Evolutionary conservation across 2,329 filamentous ascomycete genomes (phyloP), one percentile per base, ranked within the genome.

Genomic region (Waltergamsia citrina): DNA sequence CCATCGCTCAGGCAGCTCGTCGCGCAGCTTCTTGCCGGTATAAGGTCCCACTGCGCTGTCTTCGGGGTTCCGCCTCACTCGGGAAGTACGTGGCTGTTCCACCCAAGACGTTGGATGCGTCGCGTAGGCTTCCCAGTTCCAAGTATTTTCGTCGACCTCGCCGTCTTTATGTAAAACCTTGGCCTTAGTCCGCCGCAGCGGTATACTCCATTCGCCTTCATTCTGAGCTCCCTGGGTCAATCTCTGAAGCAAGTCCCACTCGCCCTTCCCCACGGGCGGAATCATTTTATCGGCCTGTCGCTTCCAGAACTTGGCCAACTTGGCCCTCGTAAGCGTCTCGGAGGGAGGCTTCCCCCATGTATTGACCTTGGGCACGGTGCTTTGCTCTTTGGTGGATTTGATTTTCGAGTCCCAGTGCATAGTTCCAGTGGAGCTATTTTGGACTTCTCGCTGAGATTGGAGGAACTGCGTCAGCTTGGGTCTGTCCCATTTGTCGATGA

Each of bases 231-330:
- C 73, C 7, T 45, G 41, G 4, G 60, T 60, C 23, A 80, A 43
- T 17, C 53, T 51, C n/a, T 52, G 52, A n/a, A 80, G 51, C 11
- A 63, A 47, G 11, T 77, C 60, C 73, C 73, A 80, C 45, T 79
- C 71, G 14, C 57, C 54, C 19, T 49, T 53, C 6, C 62, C 60
- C 12, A 80, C 38, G 0, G 76, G 76, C n/a, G 72, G 69, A 43
- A 73, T 54, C 6, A 75, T 40, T 38, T 65, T 69, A 10, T 60
- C 49, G 1, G 65, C 53, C 12, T 59, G 46, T 4, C 37, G 37
- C 24, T 52, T 61, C 67, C 71, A 80, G 55, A 65, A 69, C 16
- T 52, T 57, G 19, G 57, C 63, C 30, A 56, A 45, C 38, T 67
- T 68, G 8, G 58, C 59, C n/a, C 59, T 54, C 7, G 53, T 44